phyloP scores from a whole-genome alignment of 352 stramenopile genomes.

The Phytophthora cajani region DNA sequence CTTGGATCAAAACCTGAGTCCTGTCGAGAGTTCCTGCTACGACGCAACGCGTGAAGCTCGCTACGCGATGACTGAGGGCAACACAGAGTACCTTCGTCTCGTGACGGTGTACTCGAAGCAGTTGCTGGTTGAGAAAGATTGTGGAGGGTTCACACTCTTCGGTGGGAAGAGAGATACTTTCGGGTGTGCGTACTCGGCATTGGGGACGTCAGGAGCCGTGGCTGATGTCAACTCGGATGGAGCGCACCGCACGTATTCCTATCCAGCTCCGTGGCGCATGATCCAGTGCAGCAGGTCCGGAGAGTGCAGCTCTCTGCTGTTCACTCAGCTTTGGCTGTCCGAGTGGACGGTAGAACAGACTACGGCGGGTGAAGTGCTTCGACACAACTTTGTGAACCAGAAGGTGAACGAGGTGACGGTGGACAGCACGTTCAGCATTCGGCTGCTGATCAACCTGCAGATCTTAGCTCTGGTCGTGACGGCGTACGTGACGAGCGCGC shows the following conservation, averaged over 20 bases:
- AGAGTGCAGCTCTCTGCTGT: slow-evolving; percentile 48
- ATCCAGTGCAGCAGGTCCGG: slow-evolving; percentile 47
- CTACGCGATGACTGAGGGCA: slow-evolving; percentile 16
- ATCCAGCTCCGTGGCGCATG: slow-evolving; percentile 48
- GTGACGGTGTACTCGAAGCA: slow-evolving; percentile 33
- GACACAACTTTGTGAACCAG: slow-evolving; percentile 53
- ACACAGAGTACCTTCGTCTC: slow-evolving; percentile 30
- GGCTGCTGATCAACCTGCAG: slow-evolving; percentile 40
- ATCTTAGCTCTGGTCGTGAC: slow-evolving; percentile 43
- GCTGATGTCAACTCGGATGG: slow-evolving; percentile 29
- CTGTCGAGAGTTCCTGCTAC: slow-evolving; percentile 35
- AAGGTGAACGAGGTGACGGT: slow-evolving; percentile 51
- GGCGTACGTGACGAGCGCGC: slow-evolving; percentile 41
- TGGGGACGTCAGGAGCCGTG: slow-evolving; percentile 38
- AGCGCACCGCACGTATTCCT: slow-evolving; percentile 29
- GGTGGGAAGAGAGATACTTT: slow-evolving; percentile 31
- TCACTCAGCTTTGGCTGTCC: slow-evolving; percentile 46
- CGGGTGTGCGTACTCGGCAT: slow-evolving; percentile 41
- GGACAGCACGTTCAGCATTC: slow-evolving; percentile 42
- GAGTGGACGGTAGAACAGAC: slow-evolving; percentile 39
- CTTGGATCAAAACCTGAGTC: slow-evolving; percentile 19
- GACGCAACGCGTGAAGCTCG: slow-evolving; percentile 18
- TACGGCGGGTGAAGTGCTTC: slow-evolving; percentile 18
- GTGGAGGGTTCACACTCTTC: slow-evolving; percentile 32
- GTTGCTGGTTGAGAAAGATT: slow-evolving; percentile 32